Evolutionary conservation across 371 early-diverging fungal species (phyloP), one percentile per base, ranked within the genome.

Genomic region (Sanchytrium tribonematis): DNA sequence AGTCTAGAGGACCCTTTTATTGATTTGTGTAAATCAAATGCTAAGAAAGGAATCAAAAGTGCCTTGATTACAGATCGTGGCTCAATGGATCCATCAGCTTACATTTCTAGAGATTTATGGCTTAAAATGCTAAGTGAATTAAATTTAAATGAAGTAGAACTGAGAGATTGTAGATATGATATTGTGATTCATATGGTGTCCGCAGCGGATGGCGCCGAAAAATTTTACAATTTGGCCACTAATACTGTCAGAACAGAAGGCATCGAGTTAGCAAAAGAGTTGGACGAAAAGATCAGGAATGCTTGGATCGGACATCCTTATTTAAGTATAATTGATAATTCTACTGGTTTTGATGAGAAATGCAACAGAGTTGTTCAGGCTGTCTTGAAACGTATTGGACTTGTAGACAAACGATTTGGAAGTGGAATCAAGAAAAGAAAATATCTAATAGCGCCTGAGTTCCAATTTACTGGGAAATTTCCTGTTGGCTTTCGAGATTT

Each of bases 111-210:
- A 1, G 27, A 65, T 0, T 71, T 28, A 16, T 78, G 79, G 79
- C 69, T 75, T 30, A 28, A 67, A 28, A 76, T 78, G 31, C 69
- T 78, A 16, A 16, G 66, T 16, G 74, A 78, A 66, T 30, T 78
- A 30, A 68, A 73, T 29, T 31, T 77, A 66, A 71, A 74, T 66
- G 79, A 78, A 69, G 67, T 70, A 22, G 72, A 68, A n/a, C 31
- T 78, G 17, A 68, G 78, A 16, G 79, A 78, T 69, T 27, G 76
- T 66, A 74, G 78, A 28, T 78, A 78, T 66, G 78, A 78, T 69
- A 72, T 73, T 68, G 78, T 78, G 1, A 68, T 77, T 5, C 79
- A 78, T 69, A 69, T 78, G 17, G 77, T 78, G 2, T 72, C 79
- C 1, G 77, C 79, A 17, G 79, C 79, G 30, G 74, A 78, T 69